Evolutionary conservation across 2,329 filamentous ascomycete genomes (phyloP).

Genomic region (Cladorrhinum sp.): DNA sequence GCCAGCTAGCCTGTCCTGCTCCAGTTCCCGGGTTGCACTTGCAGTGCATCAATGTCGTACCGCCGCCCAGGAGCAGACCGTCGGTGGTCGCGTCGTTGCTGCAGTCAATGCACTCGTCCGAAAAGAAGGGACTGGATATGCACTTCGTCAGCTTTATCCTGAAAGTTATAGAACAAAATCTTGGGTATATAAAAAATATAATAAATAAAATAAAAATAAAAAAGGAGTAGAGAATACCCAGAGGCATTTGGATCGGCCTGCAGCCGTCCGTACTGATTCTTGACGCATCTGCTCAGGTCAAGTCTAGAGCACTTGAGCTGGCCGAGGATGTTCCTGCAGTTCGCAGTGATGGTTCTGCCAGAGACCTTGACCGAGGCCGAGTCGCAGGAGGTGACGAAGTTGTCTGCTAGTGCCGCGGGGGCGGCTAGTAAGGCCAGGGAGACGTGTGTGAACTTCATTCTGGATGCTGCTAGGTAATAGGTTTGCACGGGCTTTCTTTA

Average conservation of each 20-base stretch:
- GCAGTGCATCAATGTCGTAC: conserved; percentile 22
- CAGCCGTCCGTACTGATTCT: conserved; percentile 23
- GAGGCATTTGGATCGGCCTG: conserved; percentile 19
- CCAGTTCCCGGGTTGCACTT: conserved; percentile 26
- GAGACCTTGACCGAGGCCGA: conserved; percentile 21
- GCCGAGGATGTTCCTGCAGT: conserved; percentile 25
- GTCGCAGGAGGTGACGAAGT: conserved; percentile 25
- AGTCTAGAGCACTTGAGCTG: conserved; percentile 22
- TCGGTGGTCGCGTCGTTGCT: conserved; percentile 17
- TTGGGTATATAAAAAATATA: not conserved
- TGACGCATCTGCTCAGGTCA: conserved; percentile 25
- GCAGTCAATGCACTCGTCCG: conserved; percentile 27
- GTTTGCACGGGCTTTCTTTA: too few relatives aligned
- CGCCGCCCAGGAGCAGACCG: conserved; percentile 19
- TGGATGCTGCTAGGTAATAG: not conserved
- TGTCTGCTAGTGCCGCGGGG: conserved; percentile 6
- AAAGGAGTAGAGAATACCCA: conserved; percentile 16
- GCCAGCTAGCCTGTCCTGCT: conserved; percentile 22
- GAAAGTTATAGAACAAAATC: too few relatives aligned
- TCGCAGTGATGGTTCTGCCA: conserved; percentile 22
- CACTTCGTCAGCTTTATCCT: too few relatives aligned
- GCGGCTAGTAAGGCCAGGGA: not conserved
- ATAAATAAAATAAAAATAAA: not conserved
- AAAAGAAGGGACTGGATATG: conserved; percentile 19
- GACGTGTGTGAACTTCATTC: not conserved